Base-by-base conservation (phyloP, 176 grass and related monocot genomes). In the Saccharum officinarum region DNA sequence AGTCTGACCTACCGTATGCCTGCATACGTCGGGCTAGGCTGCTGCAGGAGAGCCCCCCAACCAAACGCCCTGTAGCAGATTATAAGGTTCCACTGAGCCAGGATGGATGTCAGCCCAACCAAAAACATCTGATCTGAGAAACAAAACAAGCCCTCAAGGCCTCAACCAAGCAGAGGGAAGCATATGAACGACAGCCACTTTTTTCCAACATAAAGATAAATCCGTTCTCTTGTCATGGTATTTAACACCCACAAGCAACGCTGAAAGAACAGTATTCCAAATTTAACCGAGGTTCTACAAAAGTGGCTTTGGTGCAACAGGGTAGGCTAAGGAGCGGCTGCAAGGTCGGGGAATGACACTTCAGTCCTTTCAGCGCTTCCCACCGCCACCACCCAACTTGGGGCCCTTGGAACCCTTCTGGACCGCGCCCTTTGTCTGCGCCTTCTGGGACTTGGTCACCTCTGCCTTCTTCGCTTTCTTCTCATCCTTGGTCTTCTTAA, bases 401-500 rank as follows among this genome's bases (percentile, higher is more conserved):
- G 82, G 87, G 70, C 87, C 87, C 74, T 89, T 89, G 69, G 87
- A 6, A 63, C 76, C 87, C 82, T 69, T 89, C 9, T 33, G 87
- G 20, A 44, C 57, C 0, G 69, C 60, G 0, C 87, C 39, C 82
- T 89, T 89, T 0, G 26, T 61, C 71, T 89, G 87, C 0, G 38
- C 0, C 70, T 89, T 89, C 38, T 85, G 82, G 45, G 82, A 80
- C 71, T 89, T 89, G 44, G 30, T 13, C 20, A 85, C 76, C 82
- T 89, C 87, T 1, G 77, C 82, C 82, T 89, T 89, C 87, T 89
- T 89, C 10, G 87, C 87, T 77, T 85, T 85, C 77, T 89, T 89
- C 47, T 89, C 87, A 28, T 89, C 87, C 70, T 89, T 89, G 22
- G 87, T 89, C 82, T 89, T 89, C 87, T 89, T 89, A 63, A 89